A percentile compares a stretch with the other conserved stretches of the same genome.
phyloP scores from a whole-genome alignment of 192 early-diverging fungal genomes.

The Cladochytrium replicatum region DNA sequence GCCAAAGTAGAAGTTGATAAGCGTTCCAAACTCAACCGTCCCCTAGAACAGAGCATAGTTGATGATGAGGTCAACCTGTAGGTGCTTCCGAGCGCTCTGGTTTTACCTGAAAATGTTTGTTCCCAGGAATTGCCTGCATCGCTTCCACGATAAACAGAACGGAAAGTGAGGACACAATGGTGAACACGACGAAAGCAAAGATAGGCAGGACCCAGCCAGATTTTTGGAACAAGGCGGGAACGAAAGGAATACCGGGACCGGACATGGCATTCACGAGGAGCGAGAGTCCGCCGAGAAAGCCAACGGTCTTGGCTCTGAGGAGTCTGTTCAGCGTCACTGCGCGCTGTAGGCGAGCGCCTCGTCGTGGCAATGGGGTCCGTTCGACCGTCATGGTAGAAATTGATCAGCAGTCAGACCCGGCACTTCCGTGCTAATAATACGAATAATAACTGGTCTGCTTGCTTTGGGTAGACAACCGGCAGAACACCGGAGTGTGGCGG shows the following conservation, averaged over 20 bases:
- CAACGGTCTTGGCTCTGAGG: slow-evolving; percentile 31
- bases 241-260: slow-evolving; percentile 39
- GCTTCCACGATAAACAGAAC: slow-evolving; percentile 47
- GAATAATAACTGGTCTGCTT: too few species aligned
- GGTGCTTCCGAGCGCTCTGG: neutral
- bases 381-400: too few species aligned
- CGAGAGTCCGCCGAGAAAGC: slow-evolving; percentile 32
- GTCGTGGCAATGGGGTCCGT: too few species aligned
- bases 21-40: slow-evolving; percentile 45
- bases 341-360: too few species aligned
- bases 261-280: slow-evolving; percentile 45
- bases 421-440: too few species aligned
- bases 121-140: slow-evolving; percentile 52
- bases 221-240: slow-evolving; percentile 28
- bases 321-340: too few species aligned
- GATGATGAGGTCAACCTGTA: too few species aligned
- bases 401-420: too few species aligned
- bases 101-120: slow-evolving; percentile 37
- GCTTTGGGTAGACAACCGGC: too few species aligned
- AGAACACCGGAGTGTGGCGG: too few species aligned
- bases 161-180: slow-evolving; percentile 33
- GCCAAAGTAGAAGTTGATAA: slow-evolving; percentile 53
- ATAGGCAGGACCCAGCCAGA: slow-evolving; percentile 29
- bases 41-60: slow-evolving; percentile 18
- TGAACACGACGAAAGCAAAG: slow-evolving; percentile 17